Evolutionary conservation across 2,329 filamentous ascomycete species (phyloP), one percentile per base, ranked within the genome.

Genomic region (Aureobasidium melanogenum): DNA sequence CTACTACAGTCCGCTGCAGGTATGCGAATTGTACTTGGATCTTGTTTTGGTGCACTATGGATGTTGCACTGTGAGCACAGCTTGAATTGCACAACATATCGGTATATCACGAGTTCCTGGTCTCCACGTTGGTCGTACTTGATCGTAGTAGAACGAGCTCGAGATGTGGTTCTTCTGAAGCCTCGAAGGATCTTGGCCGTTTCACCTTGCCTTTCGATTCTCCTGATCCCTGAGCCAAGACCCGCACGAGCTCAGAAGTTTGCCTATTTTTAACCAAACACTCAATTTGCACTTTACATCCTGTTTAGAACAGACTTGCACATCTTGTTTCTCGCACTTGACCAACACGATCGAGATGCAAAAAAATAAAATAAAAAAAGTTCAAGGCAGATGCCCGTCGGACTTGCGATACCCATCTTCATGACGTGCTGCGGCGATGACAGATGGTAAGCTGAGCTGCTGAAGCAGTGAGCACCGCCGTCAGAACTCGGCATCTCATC

Each of bases 181-280:
- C 34, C 12, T 15, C 4, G n/a, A 17, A 47, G 26, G 24, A 38
- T n/a, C 54, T 57, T 38, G 54, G 54, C 54, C 17, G 54, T 57
- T 57, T 57, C 54, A 57, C 36, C 22, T 46, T 57, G 39, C 54
- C 30, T 36, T 38, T 19, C 32, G 9, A 44, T 44, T 28, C 26
- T 44, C 34, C 51, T 43, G 26, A 44, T n/a, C 32, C 32, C 51
- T 41, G 26, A 56, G 36, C 52, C 39, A 56, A 44, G 36, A 54
- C 52, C 43, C 28, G 52, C 26, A n/a, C 34, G 36, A 56, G 32
- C 39, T 6, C n/a, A 44, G 30, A 52, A 24, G 14, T 22, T 30
- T 38, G 32, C 30, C 54, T 57, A 57, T 57, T 57, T 57, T 57
- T 46, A 47, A 26, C 46, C 26, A 57, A 6, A 46, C 32, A 19